Percentiles rank a stretch among this genome's conserved stretches.
Conservation (phyloP, 2,329 filamentous ascomycete genomes). For the Nigrospora osmanthi region DNA sequence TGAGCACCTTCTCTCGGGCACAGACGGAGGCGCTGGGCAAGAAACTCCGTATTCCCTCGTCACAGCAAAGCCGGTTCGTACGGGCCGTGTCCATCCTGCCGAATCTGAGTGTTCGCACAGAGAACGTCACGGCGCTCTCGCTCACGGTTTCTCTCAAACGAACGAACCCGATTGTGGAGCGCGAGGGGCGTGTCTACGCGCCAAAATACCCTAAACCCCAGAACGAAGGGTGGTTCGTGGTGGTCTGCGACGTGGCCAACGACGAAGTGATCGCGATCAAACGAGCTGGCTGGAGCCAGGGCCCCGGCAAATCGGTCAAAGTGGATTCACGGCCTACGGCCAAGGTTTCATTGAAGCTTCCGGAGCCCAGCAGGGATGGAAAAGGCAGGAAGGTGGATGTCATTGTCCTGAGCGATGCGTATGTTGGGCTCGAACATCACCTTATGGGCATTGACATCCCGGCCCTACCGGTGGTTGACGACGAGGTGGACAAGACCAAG, state of each 20-base stretch:
- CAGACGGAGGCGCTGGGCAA: conserved; percentile 33
- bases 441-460: conserved; percentile 44
- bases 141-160: conserved; percentile 59
- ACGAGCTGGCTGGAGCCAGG: conserved; percentile 63
- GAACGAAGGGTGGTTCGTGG: conserved; percentile 85
- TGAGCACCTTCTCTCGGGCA: conserved; percentile 14
- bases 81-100: conserved; percentile 63
- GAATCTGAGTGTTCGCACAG: conserved; percentile 54
- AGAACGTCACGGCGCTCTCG: conserved; percentile 52
- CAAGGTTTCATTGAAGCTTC: conserved; percentile 53
- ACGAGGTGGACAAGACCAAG: conserved; percentile 36
- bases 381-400: conserved; percentile 62
- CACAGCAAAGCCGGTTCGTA: conserved; percentile 37
- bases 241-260: conserved; percentile 58
- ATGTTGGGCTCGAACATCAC: conserved; percentile 63
- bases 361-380: conserved; percentile 30
- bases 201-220: conserved; percentile 91
- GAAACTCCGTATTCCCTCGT: conserved; percentile 39
- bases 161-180: conserved; percentile 55
- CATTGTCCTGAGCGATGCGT: conserved; percentile 76
- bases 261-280: conserved; percentile 85
- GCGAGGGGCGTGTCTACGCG: conserved; percentile 71
- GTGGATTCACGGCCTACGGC: conserved; percentile 41
- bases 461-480: conserved; percentile 36
- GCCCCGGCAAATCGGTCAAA: conserved; percentile 19